Evolutionary conservation across 371 early-diverging fungal genomes (phyloP).

Genomic region (Mucor sp.): DNA sequence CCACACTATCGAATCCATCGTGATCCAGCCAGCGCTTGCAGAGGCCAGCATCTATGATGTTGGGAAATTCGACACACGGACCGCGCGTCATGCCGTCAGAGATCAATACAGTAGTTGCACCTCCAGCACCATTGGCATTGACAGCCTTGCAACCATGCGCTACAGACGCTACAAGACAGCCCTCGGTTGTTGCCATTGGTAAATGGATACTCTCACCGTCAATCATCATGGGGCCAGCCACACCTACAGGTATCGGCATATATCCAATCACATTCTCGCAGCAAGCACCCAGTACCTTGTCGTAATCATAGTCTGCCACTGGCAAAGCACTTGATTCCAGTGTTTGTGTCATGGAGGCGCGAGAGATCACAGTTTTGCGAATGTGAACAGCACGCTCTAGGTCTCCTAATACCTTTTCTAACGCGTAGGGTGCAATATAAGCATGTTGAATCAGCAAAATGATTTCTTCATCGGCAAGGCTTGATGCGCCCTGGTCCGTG

Average conservation of each 20-base stretch:
- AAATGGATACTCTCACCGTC: constrained; percentile 81
- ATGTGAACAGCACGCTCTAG: constrained; percentile 83
- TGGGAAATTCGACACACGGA: constrained; percentile 88
- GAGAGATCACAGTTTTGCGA: constrained; percentile 76
- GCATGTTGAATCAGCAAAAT: constrained; percentile 70
- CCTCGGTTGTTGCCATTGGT: constrained; percentile 98
- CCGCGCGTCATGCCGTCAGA: constrained; percentile 96
- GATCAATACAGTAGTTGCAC: constrained; percentile 76
- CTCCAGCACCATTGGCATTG: constrained; percentile 53
- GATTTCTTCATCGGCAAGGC: constrained; percentile 73
- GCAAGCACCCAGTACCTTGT: constrained; percentile 88
- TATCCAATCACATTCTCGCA: constrained; percentile 98
- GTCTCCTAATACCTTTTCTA: constrained; percentile 82
- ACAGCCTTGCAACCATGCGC: constrained; percentile 98
- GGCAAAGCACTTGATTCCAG: constrained; percentile 75
- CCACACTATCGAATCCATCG: constrained; percentile 62
- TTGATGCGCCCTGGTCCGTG: not conserved
- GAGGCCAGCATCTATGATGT: constrained; percentile 64
- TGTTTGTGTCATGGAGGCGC: constrained; percentile 67
- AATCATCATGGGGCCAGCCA: constrained; percentile 81
- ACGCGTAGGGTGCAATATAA: constrained; percentile 78
- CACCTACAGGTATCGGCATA: constrained; percentile 92
- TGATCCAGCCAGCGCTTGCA: constrained; percentile 82
- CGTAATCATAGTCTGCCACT: constrained; percentile 83
- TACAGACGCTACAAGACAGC: constrained; percentile 93